phyloP scores from a whole-genome alignment of 441 rosid genomes.

The Isatis lusitanica region DNA sequence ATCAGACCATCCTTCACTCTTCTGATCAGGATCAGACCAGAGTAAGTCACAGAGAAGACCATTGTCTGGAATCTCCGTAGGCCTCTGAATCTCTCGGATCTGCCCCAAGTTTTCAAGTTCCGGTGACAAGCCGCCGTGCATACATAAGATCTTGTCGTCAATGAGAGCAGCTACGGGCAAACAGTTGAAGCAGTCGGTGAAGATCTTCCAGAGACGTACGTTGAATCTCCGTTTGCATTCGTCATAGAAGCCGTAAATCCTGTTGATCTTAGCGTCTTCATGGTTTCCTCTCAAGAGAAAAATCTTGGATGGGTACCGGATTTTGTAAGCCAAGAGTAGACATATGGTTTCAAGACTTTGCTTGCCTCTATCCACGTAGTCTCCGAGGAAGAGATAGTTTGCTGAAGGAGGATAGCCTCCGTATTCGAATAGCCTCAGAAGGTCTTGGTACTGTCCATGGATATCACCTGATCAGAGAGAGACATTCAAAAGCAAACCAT shows the following conservation, averaged over 20 bases:
- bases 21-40: slow-evolving; percentile 95
- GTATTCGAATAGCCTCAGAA: slow-evolving; percentile 75
- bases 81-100: slow-evolving; percentile 78
- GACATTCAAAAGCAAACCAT: neutral
- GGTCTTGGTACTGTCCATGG: slow-evolving; percentile 97
- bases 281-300: slow-evolving; percentile 94
- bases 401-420: slow-evolving; percentile 94
- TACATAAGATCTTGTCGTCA: slow-evolving; percentile 86
- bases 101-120: slow-evolving; percentile 74
- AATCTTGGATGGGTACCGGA: slow-evolving; percentile 70
- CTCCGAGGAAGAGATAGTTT: slow-evolving; percentile 91
- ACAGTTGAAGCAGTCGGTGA: slow-evolving; percentile 91
- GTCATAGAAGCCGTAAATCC: slow-evolving; percentile 93
- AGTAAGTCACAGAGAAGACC: slow-evolving; percentile 98
- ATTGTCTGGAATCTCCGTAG: slow-evolving; percentile 83
- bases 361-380: slow-evolving; percentile 94
- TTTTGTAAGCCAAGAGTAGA: slow-evolving; percentile 91
- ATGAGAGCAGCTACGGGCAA: slow-evolving; percentile 93
- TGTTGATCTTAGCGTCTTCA: slow-evolving; percentile 95
- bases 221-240: slow-evolving; percentile 97
- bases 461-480: slow-evolving; percentile 68
- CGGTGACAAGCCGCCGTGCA: slow-evolving; percentile 98
- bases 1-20: slow-evolving; percentile 75
- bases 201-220: slow-evolving; percentile 93
- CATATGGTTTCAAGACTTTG: slow-evolving; percentile 97